These are phyloP conservation scores for Parafenestella ontariensis DNA, from an alignment of 2,329 filamentous ascomycete species.

Conservation along the genomic window DNA sequence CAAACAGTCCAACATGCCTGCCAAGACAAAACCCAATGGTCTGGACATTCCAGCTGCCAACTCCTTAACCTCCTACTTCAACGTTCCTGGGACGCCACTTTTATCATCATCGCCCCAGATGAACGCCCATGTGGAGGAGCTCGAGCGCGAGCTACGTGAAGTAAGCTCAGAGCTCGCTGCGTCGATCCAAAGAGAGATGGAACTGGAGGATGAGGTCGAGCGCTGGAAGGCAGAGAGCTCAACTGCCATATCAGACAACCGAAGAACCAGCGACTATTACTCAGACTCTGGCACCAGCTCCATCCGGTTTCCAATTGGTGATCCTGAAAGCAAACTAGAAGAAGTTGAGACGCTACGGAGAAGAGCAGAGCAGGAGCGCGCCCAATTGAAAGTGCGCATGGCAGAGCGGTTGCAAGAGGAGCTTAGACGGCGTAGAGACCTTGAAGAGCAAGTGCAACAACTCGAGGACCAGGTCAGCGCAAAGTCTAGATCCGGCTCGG, in stretches of 20 bases:
- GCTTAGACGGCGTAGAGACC: conserved; percentile 72
- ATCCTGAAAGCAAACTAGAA: conserved; percentile 63
- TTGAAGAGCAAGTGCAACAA: conserved; percentile 84
- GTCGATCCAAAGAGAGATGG: conserved; percentile 94
- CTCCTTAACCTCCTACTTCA: conserved; percentile 54
- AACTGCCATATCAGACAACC: conserved; percentile 65
- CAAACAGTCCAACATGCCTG: conserved; percentile 31
- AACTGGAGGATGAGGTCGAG: conserved; percentile 93
- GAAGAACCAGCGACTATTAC: conserved; percentile 95
- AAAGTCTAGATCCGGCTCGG: conserved; percentile 31
- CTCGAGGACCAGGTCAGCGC: conserved; percentile 74
- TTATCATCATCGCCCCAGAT: conserved; percentile 52
- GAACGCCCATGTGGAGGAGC: conserved; percentile 75
- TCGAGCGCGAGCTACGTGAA: conserved; percentile 92
- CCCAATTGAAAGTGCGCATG: conserved; percentile 82
- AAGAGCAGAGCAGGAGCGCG: conserved; percentile 88
- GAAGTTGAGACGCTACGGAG: conserved; percentile 85
- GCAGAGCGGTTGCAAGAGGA: conserved; percentile 89
- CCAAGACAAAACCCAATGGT: conserved; percentile 52
- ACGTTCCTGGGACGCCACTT: conserved; percentile 56
- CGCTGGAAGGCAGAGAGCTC: conserved; percentile 78
- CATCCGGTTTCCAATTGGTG: conserved; percentile 73
- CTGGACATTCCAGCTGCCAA: conserved; percentile 62
- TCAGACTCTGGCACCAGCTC: conserved; percentile 94
- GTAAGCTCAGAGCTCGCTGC: conserved; percentile 91